Evolutionary conservation across 2,329 filamentous ascomycete genomes (phyloP).

Genomic region (Arthrobotrys conoides): DNA sequence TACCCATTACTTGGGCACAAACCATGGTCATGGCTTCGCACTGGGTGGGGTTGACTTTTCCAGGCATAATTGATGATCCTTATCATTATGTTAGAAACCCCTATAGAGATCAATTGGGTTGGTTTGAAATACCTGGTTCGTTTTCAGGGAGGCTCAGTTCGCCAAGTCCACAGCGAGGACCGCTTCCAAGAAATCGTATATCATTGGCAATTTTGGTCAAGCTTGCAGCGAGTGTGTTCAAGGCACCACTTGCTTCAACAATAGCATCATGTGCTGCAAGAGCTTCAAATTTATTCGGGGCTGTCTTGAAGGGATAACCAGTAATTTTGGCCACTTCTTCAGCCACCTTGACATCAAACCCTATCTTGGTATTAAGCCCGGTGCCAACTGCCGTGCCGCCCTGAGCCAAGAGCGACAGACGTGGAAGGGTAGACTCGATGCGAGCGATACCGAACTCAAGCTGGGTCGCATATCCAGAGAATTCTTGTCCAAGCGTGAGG

Average conservation of each 20-base stretch:
- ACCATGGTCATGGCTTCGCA: constrained; percentile 98
- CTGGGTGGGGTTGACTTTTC: constrained; percentile 99
- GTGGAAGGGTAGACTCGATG: constrained; percentile 84
- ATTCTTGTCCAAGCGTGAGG: constrained; percentile 94
- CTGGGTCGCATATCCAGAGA: constrained; percentile 96
- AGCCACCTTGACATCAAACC: constrained; percentile 94
- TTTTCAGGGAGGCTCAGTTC: constrained; percentile 96
- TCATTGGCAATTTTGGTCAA: constrained; percentile 99
- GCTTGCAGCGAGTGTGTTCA: constrained; percentile 92
- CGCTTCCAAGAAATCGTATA: constrained; percentile 95
- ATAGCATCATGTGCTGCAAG: constrained; percentile 96
- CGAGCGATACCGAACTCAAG: constrained; percentile 91
- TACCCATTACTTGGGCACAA: constrained; percentile 97
- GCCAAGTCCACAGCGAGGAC: constrained; percentile 93
- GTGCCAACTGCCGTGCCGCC: constrained; percentile 97
- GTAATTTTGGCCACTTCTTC: constrained; percentile 93
- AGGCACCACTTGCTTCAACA: constrained; percentile 90
- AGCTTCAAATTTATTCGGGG: constrained; percentile 98
- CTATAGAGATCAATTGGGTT: not conserved
- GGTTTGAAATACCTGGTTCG: constrained; percentile 79
- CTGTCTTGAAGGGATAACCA: constrained; percentile 92
- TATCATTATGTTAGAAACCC: not conserved
- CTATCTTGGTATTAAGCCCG: constrained; percentile 96
- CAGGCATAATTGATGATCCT: constrained; percentile 93
- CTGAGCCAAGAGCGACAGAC: constrained; percentile 89